A percentile compares a stretch with the other conserved stretches of the same genome.
These are phyloP conservation scores for Porodaedalea pini DNA, from an alignment of 1,284 basidiomycete species.

Conservation along the genomic window DNA sequence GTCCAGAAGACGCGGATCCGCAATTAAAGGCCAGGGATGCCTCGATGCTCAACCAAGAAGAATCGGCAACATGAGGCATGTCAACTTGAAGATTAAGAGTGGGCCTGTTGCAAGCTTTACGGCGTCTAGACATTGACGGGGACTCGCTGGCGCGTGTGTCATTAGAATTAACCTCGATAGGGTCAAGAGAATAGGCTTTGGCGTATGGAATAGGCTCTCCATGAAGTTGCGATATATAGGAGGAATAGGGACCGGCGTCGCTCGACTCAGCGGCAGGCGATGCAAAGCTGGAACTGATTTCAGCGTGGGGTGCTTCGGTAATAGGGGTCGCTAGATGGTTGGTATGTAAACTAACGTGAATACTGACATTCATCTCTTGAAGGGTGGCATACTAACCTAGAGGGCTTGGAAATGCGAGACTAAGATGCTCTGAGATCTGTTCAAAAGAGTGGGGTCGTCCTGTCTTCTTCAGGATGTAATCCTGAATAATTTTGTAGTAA, in stretches of 20 bases:
- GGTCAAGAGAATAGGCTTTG: not conserved
- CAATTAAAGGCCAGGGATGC: no score
- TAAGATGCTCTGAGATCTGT: slow-evolving; percentile 5
- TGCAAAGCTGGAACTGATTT: no score
- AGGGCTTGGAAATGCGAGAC: not conserved
- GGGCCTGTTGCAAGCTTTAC: slow-evolving; percentile 17
- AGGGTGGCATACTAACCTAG: not conserved
- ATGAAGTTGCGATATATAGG: not conserved
- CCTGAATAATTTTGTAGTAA: slow-evolving; percentile 13
- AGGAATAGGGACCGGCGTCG: not conserved
- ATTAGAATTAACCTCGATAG: no score
- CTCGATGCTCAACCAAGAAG: not conserved
- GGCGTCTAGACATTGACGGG: slow-evolving; percentile 16
- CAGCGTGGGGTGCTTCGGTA: not conserved
- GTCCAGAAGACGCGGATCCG: not conserved
- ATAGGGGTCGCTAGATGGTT: not conserved
- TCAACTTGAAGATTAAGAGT: slow-evolving; percentile 12
- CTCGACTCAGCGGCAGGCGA: not conserved
- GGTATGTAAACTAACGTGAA: not conserved
- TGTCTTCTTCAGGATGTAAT: slow-evolving; percentile 12
- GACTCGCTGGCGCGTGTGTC: not conserved
- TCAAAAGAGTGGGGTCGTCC: slow-evolving; percentile 9
- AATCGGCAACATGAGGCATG: slow-evolving; percentile 2
- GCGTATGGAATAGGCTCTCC: not conserved
- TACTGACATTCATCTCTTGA: not conserved